phyloP scores from a whole-genome alignment of 2,329 filamentous ascomycete genomes.

The Endothia cerciana region DNA sequence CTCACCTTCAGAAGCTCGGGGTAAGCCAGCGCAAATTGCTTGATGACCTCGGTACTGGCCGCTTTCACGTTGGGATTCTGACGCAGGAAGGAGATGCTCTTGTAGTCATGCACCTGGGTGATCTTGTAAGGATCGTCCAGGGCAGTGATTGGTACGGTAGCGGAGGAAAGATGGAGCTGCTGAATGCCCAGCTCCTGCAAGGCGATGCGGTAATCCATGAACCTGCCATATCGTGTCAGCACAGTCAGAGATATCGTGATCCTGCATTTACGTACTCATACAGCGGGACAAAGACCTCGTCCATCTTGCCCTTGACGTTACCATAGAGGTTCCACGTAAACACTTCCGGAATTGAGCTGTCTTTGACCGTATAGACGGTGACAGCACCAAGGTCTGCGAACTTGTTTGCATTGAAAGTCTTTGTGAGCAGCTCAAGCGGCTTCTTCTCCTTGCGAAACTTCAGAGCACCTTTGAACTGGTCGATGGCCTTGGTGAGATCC shows the following conservation, averaged over 20 bases:
- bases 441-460: slow-evolving; percentile 81
- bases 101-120: slow-evolving; percentile 92
- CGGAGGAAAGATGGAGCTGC: slow-evolving; percentile 70
- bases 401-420: slow-evolving; percentile 68
- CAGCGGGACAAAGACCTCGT: slow-evolving; percentile 79
- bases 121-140: slow-evolving; percentile 86
- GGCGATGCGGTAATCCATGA: slow-evolving; percentile 86
- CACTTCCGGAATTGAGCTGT: slow-evolving; percentile 51
- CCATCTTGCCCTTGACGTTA: slow-evolving; percentile 77
- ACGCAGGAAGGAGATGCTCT: slow-evolving; percentile 82
- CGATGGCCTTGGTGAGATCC: slow-evolving; percentile 72
- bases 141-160: slow-evolving; percentile 72
- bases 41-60: slow-evolving; percentile 79
- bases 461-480: slow-evolving; percentile 78
- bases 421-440: slow-evolving; percentile 67
- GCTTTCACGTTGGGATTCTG: slow-evolving; percentile 77
- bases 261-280: slow-evolving; percentile 65
- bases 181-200: slow-evolving; percentile 74
- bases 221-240: slow-evolving; percentile 53
- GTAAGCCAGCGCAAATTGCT: slow-evolving; percentile 79
- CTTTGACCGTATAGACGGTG: slow-evolving; percentile 65
- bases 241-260: not conserved
- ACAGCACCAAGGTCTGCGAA: slow-evolving; percentile 83
- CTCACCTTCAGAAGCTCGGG: slow-evolving; percentile 76
- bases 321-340: slow-evolving; percentile 96